Percentiles rank a stretch among this genome's conserved stretches.
Evolutionary conservation across 2,329 filamentous ascomycete species (phyloP).

Genomic region (Cadophora sp.): DNA sequence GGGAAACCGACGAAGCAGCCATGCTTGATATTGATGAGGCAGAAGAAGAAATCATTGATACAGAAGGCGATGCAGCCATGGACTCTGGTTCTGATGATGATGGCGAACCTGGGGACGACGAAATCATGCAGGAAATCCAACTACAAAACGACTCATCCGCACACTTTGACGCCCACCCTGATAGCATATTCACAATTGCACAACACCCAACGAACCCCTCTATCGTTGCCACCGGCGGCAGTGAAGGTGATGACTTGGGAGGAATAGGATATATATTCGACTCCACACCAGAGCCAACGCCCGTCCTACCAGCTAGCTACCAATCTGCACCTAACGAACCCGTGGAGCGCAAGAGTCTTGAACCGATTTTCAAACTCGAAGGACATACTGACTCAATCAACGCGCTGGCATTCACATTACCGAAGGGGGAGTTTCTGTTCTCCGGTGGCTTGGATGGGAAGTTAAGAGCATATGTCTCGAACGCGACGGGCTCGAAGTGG

Average conservation of each 20-base stretch:
- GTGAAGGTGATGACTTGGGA: constrained; percentile 62
- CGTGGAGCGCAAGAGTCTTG: constrained; percentile 65
- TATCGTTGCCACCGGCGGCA: constrained; percentile 86
- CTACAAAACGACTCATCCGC: constrained; percentile 92
- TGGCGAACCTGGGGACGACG: constrained; percentile 59
- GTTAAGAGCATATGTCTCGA: constrained; percentile 72
- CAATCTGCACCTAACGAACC: constrained; percentile 68
- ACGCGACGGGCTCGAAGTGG: constrained; percentile 56
- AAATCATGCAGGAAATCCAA: constrained; percentile 70
- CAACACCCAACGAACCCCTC: constrained; percentile 83
- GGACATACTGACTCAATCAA: constrained; percentile 94
- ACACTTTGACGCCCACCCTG: constrained; percentile 89
- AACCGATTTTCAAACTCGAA: constrained; percentile 76
- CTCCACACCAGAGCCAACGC: constrained; percentile 66
- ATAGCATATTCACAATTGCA: constrained; percentile 94
- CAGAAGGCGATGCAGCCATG: constrained; percentile 78
- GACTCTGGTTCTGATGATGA: constrained; percentile 74
- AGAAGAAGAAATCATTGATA: constrained; percentile 72
- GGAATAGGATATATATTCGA: constrained; percentile 91
- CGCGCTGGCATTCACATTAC: constrained; percentile 82
- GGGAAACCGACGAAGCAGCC: constrained; percentile 68
- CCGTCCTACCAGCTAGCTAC: constrained; percentile 79
- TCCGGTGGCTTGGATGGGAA: constrained; percentile 88
- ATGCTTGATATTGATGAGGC: constrained; percentile 81
- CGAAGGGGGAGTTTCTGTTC: constrained; percentile 82